These are phyloP conservation scores for Chalara sp. DNA, from an alignment of 2,329 filamentous ascomycete species.

Conservation along the genomic window DNA sequence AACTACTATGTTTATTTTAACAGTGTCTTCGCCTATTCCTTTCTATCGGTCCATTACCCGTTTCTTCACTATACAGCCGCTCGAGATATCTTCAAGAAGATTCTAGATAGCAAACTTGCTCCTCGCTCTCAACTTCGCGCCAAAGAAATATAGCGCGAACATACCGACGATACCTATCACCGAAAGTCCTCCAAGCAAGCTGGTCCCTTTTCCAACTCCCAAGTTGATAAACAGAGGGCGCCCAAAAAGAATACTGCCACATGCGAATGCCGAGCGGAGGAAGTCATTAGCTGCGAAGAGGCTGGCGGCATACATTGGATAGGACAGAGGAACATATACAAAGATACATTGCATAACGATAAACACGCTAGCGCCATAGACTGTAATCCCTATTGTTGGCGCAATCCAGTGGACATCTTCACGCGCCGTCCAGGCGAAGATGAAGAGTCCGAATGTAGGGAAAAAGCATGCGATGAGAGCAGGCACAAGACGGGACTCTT, in stretches of 20 bases:
- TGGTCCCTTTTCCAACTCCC: not conserved
- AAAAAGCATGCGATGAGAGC: conserved; percentile 45
- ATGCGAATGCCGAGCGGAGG: not conserved
- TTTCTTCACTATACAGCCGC: no score
- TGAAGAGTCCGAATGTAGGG: conserved; percentile 49
- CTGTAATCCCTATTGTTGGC: conserved; percentile 45
- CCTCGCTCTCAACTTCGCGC: not conserved
- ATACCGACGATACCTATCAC: not conserved
- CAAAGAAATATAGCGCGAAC: not conserved
- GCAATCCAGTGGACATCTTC: conserved; percentile 47
- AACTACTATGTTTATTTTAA: no score
- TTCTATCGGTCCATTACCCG: no score
- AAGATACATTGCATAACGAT: conserved; percentile 53
- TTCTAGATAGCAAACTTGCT: not conserved
- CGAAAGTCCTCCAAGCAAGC: not conserved
- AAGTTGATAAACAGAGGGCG: not conserved
- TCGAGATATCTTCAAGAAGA: no score
- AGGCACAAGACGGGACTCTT: conserved; percentile 47
- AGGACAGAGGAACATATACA: conserved; percentile 44
- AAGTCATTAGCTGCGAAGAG: not conserved
- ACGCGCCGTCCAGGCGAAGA: conserved; percentile 52
- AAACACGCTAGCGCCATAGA: conserved; percentile 46
- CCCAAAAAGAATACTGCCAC: not conserved
- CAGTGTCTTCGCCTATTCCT: no score
- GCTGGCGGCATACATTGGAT: not conserved